Evolutionary conservation across 352 stramenopile species (phyloP), one percentile per base, ranked within the genome.

Genomic region (Phytophthora chlamydospora): DNA sequence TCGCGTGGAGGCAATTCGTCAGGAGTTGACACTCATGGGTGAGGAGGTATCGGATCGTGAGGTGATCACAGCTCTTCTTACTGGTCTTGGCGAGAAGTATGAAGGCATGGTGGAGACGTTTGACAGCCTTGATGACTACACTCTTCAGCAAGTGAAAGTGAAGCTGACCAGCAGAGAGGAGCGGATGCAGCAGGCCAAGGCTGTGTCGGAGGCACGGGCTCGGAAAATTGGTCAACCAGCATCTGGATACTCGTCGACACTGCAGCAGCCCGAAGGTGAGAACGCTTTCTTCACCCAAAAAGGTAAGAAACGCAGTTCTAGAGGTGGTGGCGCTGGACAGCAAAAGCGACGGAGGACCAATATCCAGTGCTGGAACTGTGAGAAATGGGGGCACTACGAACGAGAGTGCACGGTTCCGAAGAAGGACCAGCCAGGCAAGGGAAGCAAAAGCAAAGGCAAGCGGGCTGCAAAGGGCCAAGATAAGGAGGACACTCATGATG

Each of bases 51-150:
- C 47, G 4, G 40, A 58, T 31, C 13, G 14, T 2, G 39, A 65
- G 6, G 12, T 58, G 19, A 53, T 53, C 32, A 53, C 57, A n/a
- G 39, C 46, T 10, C 16, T 65, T 11, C 39, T 65, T 11, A 48
- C 46, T 48, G 57, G 57, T 14, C 7, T 65, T 8, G 57, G 57
- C 3, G 21, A 46, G 1, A 35, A 39, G 0, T 52, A 58, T 3
- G 39, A 53, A 13, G 53, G 7, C 24, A 51, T 65, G 47, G 24
- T 65, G 1, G 40, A 64, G 5, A 58, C 31, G 2, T 63, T 57
- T 33, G 45, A 63, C 31, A 64, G 52, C 39, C 14, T 58, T 10
- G 46, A 64, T 35, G 56, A 64, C n/a, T 46, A 41, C 32, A 40
- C 45, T 33, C 4, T 58, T 10, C 39, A 57, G 6, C 56, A 58